A percentile compares a stretch with the other conserved stretches of the same genome.
These are phyloP conservation scores for Starmerella davenportii DNA, from an alignment of 805 yeast species.

Conservation along the genomic window DNA sequence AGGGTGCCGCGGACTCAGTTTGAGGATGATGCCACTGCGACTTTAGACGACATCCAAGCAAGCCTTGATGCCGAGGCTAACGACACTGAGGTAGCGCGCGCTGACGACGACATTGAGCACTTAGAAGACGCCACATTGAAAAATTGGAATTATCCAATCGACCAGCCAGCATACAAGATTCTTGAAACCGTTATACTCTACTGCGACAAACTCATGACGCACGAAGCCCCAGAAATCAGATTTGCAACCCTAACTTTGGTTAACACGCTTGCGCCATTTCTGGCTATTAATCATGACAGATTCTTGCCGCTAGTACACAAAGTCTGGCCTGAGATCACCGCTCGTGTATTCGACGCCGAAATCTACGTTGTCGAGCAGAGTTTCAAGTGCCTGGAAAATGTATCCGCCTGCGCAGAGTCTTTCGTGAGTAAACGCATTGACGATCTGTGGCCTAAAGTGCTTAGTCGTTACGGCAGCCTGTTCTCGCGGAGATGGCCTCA, in stretches of 20 bases:
- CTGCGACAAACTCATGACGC: slow-evolving; percentile 52
- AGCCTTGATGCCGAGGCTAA: slow-evolving; percentile 18
- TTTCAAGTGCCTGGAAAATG: slow-evolving; percentile 18
- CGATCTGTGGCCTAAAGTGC: slow-evolving; percentile 12
- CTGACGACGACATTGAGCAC: slow-evolving; percentile 19
- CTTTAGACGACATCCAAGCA: slow-evolving; percentile 10
- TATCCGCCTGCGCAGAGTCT: slow-evolving; percentile 19
- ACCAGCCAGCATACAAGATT: slow-evolving; percentile 39
- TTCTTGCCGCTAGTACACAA: slow-evolving; percentile 36
- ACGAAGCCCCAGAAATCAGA: slow-evolving; percentile 40
- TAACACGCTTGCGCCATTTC: slow-evolving; percentile 30
- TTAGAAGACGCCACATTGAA: slow-evolving; percentile 22
- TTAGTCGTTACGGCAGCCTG: neutral
- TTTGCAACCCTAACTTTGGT: slow-evolving; percentile 38
- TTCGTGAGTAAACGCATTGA: slow-evolving; percentile 24
- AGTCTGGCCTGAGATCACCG: slow-evolving; percentile 32
- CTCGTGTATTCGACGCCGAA: slow-evolving; percentile 21
- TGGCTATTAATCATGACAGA: slow-evolving; percentile 32
- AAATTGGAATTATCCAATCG: slow-evolving; percentile 53
- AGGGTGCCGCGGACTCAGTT: slow-evolving; percentile 13
- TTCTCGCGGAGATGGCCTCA: slow-evolving; percentile 12
- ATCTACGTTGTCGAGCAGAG: slow-evolving; percentile 20
- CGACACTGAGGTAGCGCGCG: slow-evolving; percentile 11
- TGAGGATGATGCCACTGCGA: neutral
- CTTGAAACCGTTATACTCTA: slow-evolving; percentile 47